A percentile compares a stretch with the other conserved stretches of the same genome.
Conservation (phyloP, 2,329 filamentous ascomycete species). For the Sporothrix sp. region DNA sequence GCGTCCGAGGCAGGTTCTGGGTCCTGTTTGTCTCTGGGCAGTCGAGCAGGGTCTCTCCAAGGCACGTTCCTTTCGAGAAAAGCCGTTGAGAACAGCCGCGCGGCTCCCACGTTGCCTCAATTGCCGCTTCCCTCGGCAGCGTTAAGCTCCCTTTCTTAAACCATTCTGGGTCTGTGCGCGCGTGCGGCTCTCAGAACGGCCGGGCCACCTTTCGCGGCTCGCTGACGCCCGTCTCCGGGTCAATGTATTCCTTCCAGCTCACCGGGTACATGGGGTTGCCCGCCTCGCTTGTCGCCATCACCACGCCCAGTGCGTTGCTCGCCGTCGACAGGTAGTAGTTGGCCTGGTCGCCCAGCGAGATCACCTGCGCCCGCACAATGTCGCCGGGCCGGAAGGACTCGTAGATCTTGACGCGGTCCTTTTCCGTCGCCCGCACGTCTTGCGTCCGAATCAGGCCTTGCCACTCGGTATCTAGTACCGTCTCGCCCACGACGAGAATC, state of each 20-base stretch:
- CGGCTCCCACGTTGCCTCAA: too few species aligned
- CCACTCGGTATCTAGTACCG: slow-evolving; percentile 68
- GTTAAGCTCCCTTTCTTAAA: background rate
- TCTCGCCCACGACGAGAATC: slow-evolving; percentile 71
- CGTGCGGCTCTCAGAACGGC: slow-evolving; percentile 67
- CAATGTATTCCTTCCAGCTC: slow-evolving; percentile 90
- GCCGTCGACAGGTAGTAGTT: slow-evolving; percentile 95
- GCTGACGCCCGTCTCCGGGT: slow-evolving; percentile 64
- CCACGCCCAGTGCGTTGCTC: slow-evolving; percentile 82
- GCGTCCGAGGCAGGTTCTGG: too few species aligned
- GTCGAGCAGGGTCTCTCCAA: too few species aligned
- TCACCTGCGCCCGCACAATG: slow-evolving; percentile 78
- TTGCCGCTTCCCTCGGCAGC: too few species aligned
- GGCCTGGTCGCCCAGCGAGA: slow-evolving; percentile 83
- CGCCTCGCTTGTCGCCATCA: slow-evolving; percentile 80
- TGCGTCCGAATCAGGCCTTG: slow-evolving; percentile 78
- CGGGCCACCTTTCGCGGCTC: slow-evolving; percentile 91
- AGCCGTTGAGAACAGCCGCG: too few species aligned
- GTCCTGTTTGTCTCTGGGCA: too few species aligned
- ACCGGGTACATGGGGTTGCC: slow-evolving; percentile 88
- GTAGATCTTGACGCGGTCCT: slow-evolving; percentile 84
- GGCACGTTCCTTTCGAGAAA: too few species aligned
- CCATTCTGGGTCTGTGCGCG: background rate
- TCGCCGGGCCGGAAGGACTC: slow-evolving; percentile 91
- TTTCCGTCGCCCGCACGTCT: slow-evolving; percentile 90